Evolutionary conservation across 2,329 filamentous ascomycete genomes (phyloP), one percentile per base, ranked within the genome.

Genomic region (Ceratocystis variospora): DNA sequence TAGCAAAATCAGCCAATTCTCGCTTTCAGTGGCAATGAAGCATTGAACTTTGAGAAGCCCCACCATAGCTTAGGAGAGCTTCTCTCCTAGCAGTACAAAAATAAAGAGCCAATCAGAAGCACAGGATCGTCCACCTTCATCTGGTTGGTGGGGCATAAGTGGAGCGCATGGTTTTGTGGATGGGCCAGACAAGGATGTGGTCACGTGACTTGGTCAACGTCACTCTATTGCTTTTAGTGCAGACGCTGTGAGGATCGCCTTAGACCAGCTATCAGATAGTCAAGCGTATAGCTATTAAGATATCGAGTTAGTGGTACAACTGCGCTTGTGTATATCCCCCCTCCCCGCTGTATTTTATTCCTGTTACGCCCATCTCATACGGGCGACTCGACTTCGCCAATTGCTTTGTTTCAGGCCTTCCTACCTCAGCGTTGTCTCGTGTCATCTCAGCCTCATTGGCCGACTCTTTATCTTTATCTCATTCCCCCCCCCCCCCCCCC

Each of bases 21-120:
- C 28, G 31, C 22, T 5, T 33, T 2, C 31, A n/a, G 53, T 12
- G 22, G 12, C 17, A 31, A 12, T 31, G 53, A 57, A 57, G 53
- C 53, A 57, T 57, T n/a, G 53, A 57, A 22, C 53, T 31, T 33
- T 25, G 48, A 22, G 37, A 53, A 25, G 31, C 53, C 53, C 53
- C 53, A 62, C 44, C 61, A 62, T 62, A 46, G 37, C 61, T 44
- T 15, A 57, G 53, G 53, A 25, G 12, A 57, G 53, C 53, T 57
- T 41, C 37, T 41, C 12, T 41, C 12, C 37, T 15, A 4, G 37
- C 37, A 41, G 12, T 41, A 41, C 1, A 41, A 15, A 41, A 41
- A 12, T 12, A 41, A 41, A 15, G 10, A 45, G 62, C 28, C 33
- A 45, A 64, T 64, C 28, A 37, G 3, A 53, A 28, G 2, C 25